Evolutionary conservation across 2,329 filamentous ascomycete species (phyloP).

Genomic region (Neobulgaria alba): DNA sequence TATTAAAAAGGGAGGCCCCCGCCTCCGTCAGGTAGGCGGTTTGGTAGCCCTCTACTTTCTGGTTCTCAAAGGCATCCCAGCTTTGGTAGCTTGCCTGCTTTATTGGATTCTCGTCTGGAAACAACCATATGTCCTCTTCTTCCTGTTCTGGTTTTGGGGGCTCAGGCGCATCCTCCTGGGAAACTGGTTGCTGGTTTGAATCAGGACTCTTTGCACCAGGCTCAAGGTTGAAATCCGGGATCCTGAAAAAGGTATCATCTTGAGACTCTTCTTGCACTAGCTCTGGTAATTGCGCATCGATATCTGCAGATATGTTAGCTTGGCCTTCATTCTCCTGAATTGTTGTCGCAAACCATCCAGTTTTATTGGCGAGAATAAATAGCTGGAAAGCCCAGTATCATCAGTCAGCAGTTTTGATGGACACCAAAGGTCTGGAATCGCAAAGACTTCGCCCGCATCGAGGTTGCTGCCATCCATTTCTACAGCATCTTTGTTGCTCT

Average conservation of each 20-base stretch:
- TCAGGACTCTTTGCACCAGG: slow-evolving; percentile 8
- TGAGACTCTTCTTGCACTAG: slow-evolving; percentile 11
- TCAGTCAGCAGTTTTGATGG: slow-evolving; percentile 40
- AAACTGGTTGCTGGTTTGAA: slow-evolving; percentile 4
- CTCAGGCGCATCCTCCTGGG: slow-evolving; percentile 2
- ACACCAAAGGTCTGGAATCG: slow-evolving; percentile 52
- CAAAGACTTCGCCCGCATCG: slow-evolving; percentile 46
- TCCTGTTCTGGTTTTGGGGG: slow-evolving; percentile 3
- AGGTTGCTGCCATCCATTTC: slow-evolving; percentile 31
- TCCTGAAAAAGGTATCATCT: slow-evolving; percentile 24
- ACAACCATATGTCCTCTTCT: slow-evolving; percentile 39
- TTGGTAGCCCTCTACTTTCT: slow-evolving; percentile 31
- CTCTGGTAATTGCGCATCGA: slow-evolving; percentile 20
- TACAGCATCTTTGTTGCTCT: slow-evolving; percentile 10
- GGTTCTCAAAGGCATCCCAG: slow-evolving; percentile 58
- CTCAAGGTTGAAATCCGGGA: slow-evolving; percentile 21
- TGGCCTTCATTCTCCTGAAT: background rate
- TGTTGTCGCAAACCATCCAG: slow-evolving; percentile 20
- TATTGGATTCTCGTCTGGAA: slow-evolving; percentile 28
- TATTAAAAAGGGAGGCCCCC: slow-evolving; percentile 57
- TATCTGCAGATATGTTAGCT: slow-evolving; percentile 19
- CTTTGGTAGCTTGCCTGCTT: slow-evolving; percentile 42
- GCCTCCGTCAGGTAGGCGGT: slow-evolving; percentile 60
- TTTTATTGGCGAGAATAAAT: slow-evolving; percentile 26
- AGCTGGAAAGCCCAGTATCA: slow-evolving; percentile 22